Evolutionary conservation across 768 basidiomycete genomes (phyloP).

Genomic region (Mycena latifolia): DNA sequence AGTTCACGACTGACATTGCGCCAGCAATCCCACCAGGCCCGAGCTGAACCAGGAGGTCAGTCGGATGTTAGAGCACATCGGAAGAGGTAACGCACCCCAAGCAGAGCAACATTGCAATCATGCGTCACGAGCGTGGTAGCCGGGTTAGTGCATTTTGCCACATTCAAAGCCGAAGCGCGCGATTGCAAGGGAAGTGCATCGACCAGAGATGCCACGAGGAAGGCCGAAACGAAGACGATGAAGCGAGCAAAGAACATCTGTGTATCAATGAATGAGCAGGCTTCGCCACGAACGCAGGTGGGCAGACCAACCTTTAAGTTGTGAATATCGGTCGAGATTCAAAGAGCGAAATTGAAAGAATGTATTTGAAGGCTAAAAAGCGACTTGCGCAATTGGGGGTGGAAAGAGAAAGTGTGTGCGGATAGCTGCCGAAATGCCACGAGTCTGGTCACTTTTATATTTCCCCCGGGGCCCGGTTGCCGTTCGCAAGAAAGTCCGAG

Average conservation of each 20-base stretch:
- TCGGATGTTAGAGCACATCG: no score
- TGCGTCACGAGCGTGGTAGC: conserved; percentile 34
- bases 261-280: background rate
- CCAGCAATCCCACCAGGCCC: conserved; percentile 40
- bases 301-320: conserved; percentile 4
- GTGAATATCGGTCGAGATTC: background rate
- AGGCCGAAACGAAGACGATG: conserved; percentile 26
- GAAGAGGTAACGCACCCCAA: conserved; percentile 28
- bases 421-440: background rate
- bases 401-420: conserved; percentile 15
- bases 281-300: background rate
- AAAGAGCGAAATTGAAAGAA: conserved; percentile 33
- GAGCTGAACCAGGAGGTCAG: conserved; percentile 19
- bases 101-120: conserved; percentile 39
- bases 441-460: background rate
- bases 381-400: conserved; percentile 33
- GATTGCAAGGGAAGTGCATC: conserved; percentile 31
- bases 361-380: conserved; percentile 31
- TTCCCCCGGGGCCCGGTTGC: background rate
- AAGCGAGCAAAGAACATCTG: conserved; percentile 36
- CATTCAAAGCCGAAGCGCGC: conserved; percentile 32
- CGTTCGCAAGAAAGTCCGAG: no score
- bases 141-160: conserved; percentile 36
- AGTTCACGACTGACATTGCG: conserved; percentile 27
- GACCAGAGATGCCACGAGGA: conserved; percentile 20